These are phyloP conservation scores for Russula earlei DNA, from an alignment of 768 basidiomycete genomes.

Conservation along the genomic window DNA sequence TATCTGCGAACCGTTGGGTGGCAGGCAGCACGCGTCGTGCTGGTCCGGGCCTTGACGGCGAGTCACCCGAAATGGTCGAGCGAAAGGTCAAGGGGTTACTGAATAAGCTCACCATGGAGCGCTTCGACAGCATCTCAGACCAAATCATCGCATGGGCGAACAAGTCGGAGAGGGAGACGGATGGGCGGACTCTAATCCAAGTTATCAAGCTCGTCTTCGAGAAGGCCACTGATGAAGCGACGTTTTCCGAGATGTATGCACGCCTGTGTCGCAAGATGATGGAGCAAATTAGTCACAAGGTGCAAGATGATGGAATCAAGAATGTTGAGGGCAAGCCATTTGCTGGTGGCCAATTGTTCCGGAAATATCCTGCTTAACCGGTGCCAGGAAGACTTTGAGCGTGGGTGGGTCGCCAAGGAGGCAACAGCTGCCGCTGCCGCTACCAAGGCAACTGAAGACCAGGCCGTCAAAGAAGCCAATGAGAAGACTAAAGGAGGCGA, in stretches of 20 bases:
- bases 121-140: constrained; percentile 90
- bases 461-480: constrained; percentile 47
- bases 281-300: constrained; percentile 81
- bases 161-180: constrained; percentile 84
- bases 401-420: constrained; percentile 88
- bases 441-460: constrained; percentile 76
- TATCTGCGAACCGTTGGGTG: constrained; percentile 80
- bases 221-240: constrained; percentile 93
- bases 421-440: constrained; percentile 80
- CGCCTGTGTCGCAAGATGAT: constrained; percentile 92
- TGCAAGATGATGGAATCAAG: constrained; percentile 82
- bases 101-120: constrained; percentile 95
- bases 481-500: constrained; percentile 28
- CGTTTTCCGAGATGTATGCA: constrained; percentile 97
- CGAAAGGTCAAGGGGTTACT: constrained; percentile 87
- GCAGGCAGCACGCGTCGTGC: constrained; percentile 37
- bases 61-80: constrained; percentile 80
- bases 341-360: constrained; percentile 87
- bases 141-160: constrained; percentile 96
- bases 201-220: constrained; percentile 96
- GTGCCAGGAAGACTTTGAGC: constrained; percentile 97
- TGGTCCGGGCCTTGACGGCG: constrained; percentile 37
- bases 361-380: constrained; percentile 94
- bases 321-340: constrained; percentile 80
- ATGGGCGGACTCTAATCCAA: constrained; percentile 88